phyloP scores from a whole-genome alignment of 805 yeast genomes.

The Blastobotrys muscicola region DNA sequence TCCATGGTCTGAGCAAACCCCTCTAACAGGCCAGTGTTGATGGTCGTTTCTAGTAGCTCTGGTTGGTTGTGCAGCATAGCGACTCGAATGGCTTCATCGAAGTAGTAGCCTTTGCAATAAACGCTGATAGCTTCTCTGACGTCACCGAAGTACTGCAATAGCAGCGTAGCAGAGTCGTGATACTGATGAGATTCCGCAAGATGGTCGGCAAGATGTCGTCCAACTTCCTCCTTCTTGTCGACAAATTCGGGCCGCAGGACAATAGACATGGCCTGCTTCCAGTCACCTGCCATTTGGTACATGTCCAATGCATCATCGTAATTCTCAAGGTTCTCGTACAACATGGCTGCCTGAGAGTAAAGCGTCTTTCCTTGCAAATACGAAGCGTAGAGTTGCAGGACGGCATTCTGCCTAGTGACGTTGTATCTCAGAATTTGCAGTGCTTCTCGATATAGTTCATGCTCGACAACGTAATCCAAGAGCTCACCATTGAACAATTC shows the following conservation, averaged over 20 bases:
- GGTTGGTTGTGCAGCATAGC: conserved; percentile 32
- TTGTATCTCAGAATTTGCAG: conserved; percentile 53
- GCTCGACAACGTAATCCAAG: conserved; percentile 56
- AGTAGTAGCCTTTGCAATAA: conserved; percentile 67
- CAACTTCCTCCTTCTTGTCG: conserved; percentile 35
- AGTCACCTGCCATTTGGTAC: conserved; percentile 59
- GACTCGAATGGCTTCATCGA: conserved; percentile 65
- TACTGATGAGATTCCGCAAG: conserved; percentile 60
- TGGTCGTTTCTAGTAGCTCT: conserved; percentile 37
- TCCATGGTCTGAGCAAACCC: conserved; percentile 85
- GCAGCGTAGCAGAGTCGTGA: conserved; percentile 71
- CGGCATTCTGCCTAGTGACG: conserved; percentile 39
- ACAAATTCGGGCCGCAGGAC: conserved; percentile 32
- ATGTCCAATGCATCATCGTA: conserved; percentile 56
- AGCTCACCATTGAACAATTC: conserved; percentile 42
- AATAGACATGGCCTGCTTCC: conserved; percentile 77
- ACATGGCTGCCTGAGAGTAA: conserved; percentile 67
- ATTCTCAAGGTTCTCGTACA: conserved; percentile 59
- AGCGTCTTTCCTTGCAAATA: conserved; percentile 45
- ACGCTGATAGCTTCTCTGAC: conserved; percentile 52
- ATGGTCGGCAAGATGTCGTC: conserved; percentile 50
- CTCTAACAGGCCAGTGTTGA: conserved; percentile 72
- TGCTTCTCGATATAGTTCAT: conserved; percentile 62
- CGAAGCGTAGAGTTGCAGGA: conserved; percentile 56
- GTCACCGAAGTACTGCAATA: conserved; percentile 50